Evolutionary conservation across 805 yeast species (phyloP).

Genomic region (Starmerella stigmatis): DNA sequence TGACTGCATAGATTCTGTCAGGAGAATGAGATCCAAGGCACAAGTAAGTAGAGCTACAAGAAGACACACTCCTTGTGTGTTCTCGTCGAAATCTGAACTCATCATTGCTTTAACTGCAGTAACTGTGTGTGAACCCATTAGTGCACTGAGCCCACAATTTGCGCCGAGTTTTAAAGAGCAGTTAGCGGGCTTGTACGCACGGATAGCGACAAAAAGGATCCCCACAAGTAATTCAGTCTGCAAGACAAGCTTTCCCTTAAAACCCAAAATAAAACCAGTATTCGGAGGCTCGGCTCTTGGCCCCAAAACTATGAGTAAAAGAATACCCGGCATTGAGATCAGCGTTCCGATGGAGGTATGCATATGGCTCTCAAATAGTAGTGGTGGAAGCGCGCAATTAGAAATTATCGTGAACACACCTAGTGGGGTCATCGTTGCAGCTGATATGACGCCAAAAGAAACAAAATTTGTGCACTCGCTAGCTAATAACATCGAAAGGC

Average conservation of each 20-base stretch:
- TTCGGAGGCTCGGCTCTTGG: slow-evolving; percentile 13
- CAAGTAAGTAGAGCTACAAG: slow-evolving; percentile 30
- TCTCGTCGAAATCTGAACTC: slow-evolving; percentile 23
- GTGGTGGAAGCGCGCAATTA: slow-evolving; percentile 41
- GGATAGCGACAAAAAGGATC: background rate
- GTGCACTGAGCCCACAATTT: slow-evolving; percentile 26
- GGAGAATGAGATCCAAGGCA: slow-evolving; percentile 35
- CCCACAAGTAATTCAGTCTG: background rate
- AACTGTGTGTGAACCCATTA: slow-evolving; percentile 42
- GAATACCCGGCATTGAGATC: slow-evolving; percentile 36
- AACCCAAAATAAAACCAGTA: background rate
- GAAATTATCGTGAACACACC: slow-evolving; percentile 43
- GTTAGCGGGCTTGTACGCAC: slow-evolving; percentile 6
- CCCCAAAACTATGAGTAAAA: slow-evolving; percentile 35
- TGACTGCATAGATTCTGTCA: slow-evolving; percentile 34
- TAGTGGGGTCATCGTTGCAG: slow-evolving; percentile 39
- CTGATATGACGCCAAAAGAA: slow-evolving; percentile 42
- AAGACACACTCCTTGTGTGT: slow-evolving; percentile 2
- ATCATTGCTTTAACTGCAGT: slow-evolving; percentile 37
- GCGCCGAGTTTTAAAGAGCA: slow-evolving; percentile 13
- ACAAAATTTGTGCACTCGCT: slow-evolving; percentile 42
- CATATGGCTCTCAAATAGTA: slow-evolving; percentile 35
- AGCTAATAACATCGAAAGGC: slow-evolving; percentile 34
- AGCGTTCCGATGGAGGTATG: slow-evolving; percentile 35
- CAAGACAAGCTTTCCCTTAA: background rate